Conservation (phyloP, 2,329 filamentous ascomycete genomes). For the Calonectria montana region DNA sequence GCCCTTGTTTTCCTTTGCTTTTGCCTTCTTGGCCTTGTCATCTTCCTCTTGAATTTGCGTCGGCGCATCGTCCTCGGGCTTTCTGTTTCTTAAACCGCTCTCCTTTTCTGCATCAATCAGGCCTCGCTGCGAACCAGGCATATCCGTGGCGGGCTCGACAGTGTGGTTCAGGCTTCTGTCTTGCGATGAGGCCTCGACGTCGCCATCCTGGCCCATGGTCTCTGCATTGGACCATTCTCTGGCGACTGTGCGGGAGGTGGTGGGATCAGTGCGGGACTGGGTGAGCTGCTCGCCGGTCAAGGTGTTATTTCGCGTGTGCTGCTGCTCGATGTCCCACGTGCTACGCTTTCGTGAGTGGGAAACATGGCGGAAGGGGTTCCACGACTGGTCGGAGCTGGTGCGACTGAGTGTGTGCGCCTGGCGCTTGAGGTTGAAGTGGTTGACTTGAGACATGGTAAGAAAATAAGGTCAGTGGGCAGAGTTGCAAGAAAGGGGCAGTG, state of each 20-base stretch:
- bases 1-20: slow-evolving; percentile 54
- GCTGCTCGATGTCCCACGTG: slow-evolving; percentile 53
- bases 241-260: slow-evolving; percentile 29
- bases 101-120: slow-evolving; percentile 35
- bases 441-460: slow-evolving; percentile 51
- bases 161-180: slow-evolving; percentile 32
- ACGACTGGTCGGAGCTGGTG: slow-evolving; percentile 50
- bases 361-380: slow-evolving; percentile 60
- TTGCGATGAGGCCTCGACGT: slow-evolving; percentile 36
- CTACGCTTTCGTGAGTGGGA: slow-evolving; percentile 35
- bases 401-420: slow-evolving; percentile 57
- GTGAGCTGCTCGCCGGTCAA: slow-evolving; percentile 45
- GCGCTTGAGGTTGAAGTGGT: slow-evolving; percentile 57
- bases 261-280: slow-evolving; percentile 51
- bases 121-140: slow-evolving; percentile 31
- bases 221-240: slow-evolving; percentile 42
- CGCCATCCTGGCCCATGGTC: slow-evolving; percentile 34
- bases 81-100: slow-evolving; percentile 46
- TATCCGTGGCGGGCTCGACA: slow-evolving; percentile 33
- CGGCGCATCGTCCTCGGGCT: slow-evolving; percentile 35
- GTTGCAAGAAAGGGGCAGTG: not conserved
- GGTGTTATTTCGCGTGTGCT: slow-evolving; percentile 36
- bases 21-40: slow-evolving; percentile 45
- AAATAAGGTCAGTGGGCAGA: slow-evolving; percentile 3
- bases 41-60: slow-evolving; percentile 32